Evolutionary conservation across 2,329 filamentous ascomycete genomes (phyloP), one percentile per base, ranked within the genome.

Genomic region (Penicillium sp.): DNA sequence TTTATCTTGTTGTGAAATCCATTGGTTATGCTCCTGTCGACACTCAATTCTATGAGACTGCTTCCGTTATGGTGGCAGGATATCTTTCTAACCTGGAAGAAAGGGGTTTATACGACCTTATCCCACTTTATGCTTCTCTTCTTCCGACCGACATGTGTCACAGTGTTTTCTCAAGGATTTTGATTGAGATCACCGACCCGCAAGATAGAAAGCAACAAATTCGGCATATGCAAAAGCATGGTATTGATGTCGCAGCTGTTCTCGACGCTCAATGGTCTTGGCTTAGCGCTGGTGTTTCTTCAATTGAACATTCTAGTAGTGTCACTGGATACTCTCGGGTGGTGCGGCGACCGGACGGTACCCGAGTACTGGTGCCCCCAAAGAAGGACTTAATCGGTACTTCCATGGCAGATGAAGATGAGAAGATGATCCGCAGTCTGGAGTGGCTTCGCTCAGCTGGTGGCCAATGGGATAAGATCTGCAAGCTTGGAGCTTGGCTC

Each of bases 111-210:
- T 86, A 89, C 57, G 88, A 93, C 60, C 78, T 95, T 43, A 89
- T 96, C 54, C 93, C 95, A 0, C 79, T 96, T 1, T 99, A 99
- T 73, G 93, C 90, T 60, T 91, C 91, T 9, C 88, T 91, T 65
- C 80, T 99, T 13, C 81, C 85, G 10, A 77, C 81, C 7, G 79
- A 85, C 13, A 83, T 88, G 60, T 82, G 84, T 59, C 87, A 91
- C 64, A 83, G 87, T 54, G 87, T 88, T 16, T 81, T 99, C 49
- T 90, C 88, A 56, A 84, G 86, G 52, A 89, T 96, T 55, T 78
- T 97, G 54, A 88, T 92, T 49, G 85, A 90, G 46, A 83, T 97
- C 54, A 82, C 83, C 27, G 84, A 90, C 44, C 75, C 80, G 8
- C 79, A 84, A 8, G 85, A 89, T 58, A 87, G 92, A 65, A 74